A percentile compares a stretch with the other conserved stretches of the same genome.
These are phyloP conservation scores for Lenzites betulinus DNA, from an alignment of 768 basidiomycete genomes.

Conservation along the genomic window DNA sequence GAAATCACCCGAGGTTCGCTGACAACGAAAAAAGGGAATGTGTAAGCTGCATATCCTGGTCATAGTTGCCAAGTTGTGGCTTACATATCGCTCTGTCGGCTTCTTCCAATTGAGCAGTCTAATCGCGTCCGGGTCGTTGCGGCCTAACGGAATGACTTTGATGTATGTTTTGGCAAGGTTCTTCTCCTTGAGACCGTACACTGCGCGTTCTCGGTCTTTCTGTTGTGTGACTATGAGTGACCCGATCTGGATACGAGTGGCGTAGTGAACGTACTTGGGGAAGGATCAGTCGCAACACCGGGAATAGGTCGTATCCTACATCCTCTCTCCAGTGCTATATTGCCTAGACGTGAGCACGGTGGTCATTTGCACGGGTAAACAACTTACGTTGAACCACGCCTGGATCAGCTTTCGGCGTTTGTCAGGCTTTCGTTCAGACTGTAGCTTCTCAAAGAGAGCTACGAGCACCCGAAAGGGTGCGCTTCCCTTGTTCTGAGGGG, in stretches of 20 bases:
- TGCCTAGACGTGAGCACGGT: background rate
- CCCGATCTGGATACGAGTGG: background rate
- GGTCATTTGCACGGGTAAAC: background rate
- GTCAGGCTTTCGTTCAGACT: slow-evolving; percentile 72
- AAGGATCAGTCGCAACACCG: slow-evolving; percentile 83
- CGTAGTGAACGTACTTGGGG: slow-evolving; percentile 59
- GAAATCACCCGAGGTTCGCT: slow-evolving; percentile 86
- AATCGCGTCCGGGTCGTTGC: slow-evolving; percentile 77
- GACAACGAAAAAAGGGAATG: background rate
- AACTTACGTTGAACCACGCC: slow-evolving; percentile 79
- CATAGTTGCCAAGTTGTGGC: slow-evolving; percentile 27
- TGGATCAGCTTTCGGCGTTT: slow-evolving; percentile 68
- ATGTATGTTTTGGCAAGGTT: slow-evolving; percentile 92
- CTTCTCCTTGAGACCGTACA: slow-evolving; percentile 95
- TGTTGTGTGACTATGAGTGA: slow-evolving; percentile 36
- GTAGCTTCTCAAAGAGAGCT: slow-evolving; percentile 74
- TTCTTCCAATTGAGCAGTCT: slow-evolving; percentile 90
- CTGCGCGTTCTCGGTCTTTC: slow-evolving; percentile 92
- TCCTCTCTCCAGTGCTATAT: slow-evolving; percentile 80
- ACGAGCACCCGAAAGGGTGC: slow-evolving; percentile 70
- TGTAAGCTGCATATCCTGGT: too few species aligned
- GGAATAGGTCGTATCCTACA: slow-evolving; percentile 88
- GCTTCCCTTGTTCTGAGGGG: slow-evolving; percentile 67
- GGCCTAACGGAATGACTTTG: slow-evolving; percentile 82
- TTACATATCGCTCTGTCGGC: slow-evolving; percentile 67